Conservation (phyloP, 495 filamentous ascomycete species). For the Trichoderma asperelloides region DNA sequence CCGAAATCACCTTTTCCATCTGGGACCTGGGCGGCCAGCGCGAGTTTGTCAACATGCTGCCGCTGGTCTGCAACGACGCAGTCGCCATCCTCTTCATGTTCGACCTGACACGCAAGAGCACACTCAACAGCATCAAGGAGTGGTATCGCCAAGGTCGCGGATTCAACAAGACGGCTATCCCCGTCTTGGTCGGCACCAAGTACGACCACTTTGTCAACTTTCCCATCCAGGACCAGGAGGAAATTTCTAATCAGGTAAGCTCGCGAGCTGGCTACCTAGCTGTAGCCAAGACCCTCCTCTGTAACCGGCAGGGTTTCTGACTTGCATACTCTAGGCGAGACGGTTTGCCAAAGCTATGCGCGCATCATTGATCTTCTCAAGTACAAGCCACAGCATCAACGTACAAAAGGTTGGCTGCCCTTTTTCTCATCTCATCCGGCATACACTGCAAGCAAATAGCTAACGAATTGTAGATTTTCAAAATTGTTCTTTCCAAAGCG, state of each 20-base stretch:
- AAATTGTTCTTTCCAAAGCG: constrained; percentile 96
- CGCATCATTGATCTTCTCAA: constrained; percentile 93
- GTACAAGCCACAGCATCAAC: constrained; percentile 97
- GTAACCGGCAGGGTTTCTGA: background rate
- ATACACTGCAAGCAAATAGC: constrained; percentile 5
- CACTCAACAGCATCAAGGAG: constrained; percentile 96
- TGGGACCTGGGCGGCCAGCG: constrained; percentile 98
- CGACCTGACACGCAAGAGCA: constrained; percentile 94
- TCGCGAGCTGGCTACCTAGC: no score
- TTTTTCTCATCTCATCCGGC: background rate
- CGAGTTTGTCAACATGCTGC: constrained; percentile 99
- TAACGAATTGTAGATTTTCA: constrained; percentile 71
- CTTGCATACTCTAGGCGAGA: constrained; percentile 54
- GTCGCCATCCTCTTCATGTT: constrained; percentile 99
- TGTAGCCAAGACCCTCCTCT: background rate
- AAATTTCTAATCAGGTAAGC: constrained; percentile 89
- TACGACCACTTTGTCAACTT: constrained; percentile 99
- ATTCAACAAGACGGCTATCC: constrained; percentile 99
- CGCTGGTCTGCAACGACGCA: constrained; percentile 95
- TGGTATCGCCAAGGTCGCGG: constrained; percentile 97
- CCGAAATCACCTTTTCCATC: constrained; percentile 99
- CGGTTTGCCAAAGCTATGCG: constrained; percentile 98
- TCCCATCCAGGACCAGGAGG: constrained; percentile 91
- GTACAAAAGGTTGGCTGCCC: constrained; percentile 75
- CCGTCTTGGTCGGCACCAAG: constrained; percentile 92